Percentiles rank a stretch among this genome's conserved stretches.
phyloP scores from a whole-genome alignment of 495 filamentous ascomycete species.

The Clohesyomyces aquaticus region DNA sequence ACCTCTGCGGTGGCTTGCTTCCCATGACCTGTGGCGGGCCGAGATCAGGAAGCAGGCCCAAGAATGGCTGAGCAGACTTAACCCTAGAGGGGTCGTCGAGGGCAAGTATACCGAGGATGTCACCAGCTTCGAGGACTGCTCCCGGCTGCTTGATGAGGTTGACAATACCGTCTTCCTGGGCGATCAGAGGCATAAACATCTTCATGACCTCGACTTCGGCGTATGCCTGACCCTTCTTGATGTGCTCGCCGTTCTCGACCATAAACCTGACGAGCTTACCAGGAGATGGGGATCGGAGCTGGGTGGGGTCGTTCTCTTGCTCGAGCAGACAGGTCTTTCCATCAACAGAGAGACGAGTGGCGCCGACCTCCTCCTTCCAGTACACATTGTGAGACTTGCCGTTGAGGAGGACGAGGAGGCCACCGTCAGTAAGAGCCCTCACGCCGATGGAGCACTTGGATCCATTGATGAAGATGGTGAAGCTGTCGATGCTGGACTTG shows the following conservation, averaged over 20 bases:
- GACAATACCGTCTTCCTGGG: conserved; percentile 96
- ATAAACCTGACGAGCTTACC: conserved; percentile 99
- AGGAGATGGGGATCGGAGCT: conserved; percentile 90
- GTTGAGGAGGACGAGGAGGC: conserved; percentile 84
- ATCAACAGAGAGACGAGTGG: conserved; percentile 93
- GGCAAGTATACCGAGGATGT: conserved; percentile 96
- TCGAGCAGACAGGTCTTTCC: conserved; percentile 97
- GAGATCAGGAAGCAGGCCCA: conserved; percentile 85
- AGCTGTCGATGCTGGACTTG: conserved; percentile 88
- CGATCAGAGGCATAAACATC: conserved; percentile 99
- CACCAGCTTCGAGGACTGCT: conserved; percentile 94
- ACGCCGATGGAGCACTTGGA: conserved; percentile 95
- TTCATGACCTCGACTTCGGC: conserved; percentile 99
- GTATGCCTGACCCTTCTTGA: conserved; percentile 89
- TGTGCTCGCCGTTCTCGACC: conserved; percentile 94
- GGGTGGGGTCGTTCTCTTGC: conserved; percentile 98
- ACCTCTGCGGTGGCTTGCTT: conserved; percentile 89
- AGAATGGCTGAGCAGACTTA: conserved; percentile 96
- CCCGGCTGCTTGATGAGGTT: conserved; percentile 99
- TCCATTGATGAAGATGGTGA: conserved; percentile 98
- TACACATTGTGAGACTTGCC: conserved; percentile 97
- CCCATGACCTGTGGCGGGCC: conserved; percentile 85
- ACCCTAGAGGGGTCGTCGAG: conserved; percentile 95
- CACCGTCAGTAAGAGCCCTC: conserved; percentile 89
- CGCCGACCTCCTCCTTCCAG: conserved; percentile 98